Evolutionary conservation across 768 basidiomycete species (phyloP).

Genomic region (Suillus bovinus): DNA sequence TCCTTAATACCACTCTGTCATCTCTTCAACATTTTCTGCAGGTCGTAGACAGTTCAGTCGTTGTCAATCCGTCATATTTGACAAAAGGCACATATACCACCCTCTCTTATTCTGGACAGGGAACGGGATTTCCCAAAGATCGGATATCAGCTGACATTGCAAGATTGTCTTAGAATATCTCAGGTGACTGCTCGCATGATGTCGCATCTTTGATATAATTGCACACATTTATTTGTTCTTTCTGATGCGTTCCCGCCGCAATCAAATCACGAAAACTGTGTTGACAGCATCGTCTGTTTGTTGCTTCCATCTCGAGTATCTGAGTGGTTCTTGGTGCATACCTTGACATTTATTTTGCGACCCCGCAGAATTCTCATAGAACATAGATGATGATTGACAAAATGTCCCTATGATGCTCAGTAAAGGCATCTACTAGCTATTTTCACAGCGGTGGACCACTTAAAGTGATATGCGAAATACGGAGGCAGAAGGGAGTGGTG

Average conservation of each 20-base stretch:
- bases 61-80: conserved; percentile 87
- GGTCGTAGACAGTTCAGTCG: conserved; percentile 74
- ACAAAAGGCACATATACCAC: conserved; percentile 58
- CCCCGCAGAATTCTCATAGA: background rate
- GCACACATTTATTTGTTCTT: background rate
- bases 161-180: conserved; percentile 22
- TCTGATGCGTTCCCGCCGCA: background rate
- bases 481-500: too few species aligned
- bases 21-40: conserved; percentile 29
- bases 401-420: background rate
- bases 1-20: background rate
- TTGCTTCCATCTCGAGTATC: conserved; percentile 69
- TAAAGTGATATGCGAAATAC: too few species aligned
- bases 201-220: background rate
- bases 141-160: conserved; percentile 30
- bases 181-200: background rate
- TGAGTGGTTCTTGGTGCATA: conserved; percentile 41
- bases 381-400: background rate
- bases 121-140: conserved; percentile 26
- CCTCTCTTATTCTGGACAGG: conserved; percentile 36
- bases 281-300: conserved; percentile 23
- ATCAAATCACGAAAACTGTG: conserved; percentile 21
- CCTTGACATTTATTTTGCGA: background rate
- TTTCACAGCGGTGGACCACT: background rate
- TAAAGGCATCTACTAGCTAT: background rate